Percentiles rank a stretch among this genome's conserved stretches.
phyloP scores from a whole-genome alignment of 75 land plant species.

The Larix kaempferi region DNA sequence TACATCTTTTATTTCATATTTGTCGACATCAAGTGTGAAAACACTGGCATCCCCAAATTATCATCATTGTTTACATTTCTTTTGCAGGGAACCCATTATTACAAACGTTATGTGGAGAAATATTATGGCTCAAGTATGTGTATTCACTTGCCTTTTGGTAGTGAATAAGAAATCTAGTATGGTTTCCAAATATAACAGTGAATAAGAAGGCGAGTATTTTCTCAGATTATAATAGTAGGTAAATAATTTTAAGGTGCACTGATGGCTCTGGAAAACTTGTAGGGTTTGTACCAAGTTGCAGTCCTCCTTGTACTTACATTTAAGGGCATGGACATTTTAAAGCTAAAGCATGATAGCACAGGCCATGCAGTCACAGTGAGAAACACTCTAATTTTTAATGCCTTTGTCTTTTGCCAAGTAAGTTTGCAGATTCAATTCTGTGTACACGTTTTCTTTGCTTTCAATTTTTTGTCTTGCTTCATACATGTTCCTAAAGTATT shows the following conservation, averaged over 20 bases:
- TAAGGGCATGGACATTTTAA: constrained; percentile 48
- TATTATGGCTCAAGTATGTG: constrained; percentile 70
- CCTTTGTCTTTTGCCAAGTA: constrained; percentile 95
- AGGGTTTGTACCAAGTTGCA: constrained; percentile 79
- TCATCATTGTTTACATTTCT: not conserved
- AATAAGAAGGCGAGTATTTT: too few species aligned
- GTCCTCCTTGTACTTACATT: constrained; percentile 80
- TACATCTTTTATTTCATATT: too few species aligned
- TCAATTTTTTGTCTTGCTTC: too few species aligned
- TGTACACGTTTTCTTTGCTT: too few species aligned
- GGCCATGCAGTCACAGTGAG: constrained; percentile 47
- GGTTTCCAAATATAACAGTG: not conserved
- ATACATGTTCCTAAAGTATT: too few species aligned
- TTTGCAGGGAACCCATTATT: constrained; percentile 73
- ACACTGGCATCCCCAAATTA: too few species aligned
- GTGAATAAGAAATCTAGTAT: not conserved
- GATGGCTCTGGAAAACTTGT: constrained; percentile 8
- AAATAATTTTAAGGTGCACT: not conserved
- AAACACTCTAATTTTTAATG: constrained; percentile 77
- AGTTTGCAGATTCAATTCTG: not conserved
- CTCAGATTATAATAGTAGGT: too few species aligned
- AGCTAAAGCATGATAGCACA: constrained; percentile 21
- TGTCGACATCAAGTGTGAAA: too few species aligned
- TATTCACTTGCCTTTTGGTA: not conserved
- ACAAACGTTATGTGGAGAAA: constrained; percentile 99